phyloP scores from a whole-genome alignment of 805 yeast species.

The Wickerhamomyces hampshirensis region DNA sequence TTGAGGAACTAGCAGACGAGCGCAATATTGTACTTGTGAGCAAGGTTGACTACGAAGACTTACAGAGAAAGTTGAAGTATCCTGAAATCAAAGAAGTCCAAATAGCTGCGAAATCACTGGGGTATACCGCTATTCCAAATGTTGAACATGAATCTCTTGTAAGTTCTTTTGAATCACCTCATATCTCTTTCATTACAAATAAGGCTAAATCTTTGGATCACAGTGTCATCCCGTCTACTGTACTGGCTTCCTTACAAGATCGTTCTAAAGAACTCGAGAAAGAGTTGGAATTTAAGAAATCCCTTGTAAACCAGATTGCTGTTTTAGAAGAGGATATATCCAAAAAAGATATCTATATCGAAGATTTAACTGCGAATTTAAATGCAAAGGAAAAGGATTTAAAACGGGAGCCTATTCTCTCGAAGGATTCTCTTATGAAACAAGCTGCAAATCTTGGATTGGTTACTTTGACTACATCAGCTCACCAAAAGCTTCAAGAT shows the following conservation, averaged over 20 bases:
- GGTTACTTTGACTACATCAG: conserved; percentile 9
- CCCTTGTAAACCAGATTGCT: conserved; percentile 1
- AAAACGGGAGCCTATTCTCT: conserved; percentile 11
- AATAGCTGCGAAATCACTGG: conserved; percentile 1
- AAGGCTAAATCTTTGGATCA: conserved; percentile 18
- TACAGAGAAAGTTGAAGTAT: conserved; percentile 12
- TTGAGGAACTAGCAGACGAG: conserved; percentile 17
- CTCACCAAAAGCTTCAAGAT: conserved; percentile 5
- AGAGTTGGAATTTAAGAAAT: conserved; percentile 2
- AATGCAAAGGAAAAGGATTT: conserved; percentile 12
- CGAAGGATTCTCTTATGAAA: conserved; percentile 11
- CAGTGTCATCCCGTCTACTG: conserved; percentile 10
- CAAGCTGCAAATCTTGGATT: conserved; percentile 13
- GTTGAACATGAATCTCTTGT: conserved; percentile 13
- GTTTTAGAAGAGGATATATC: conserved; percentile 7
- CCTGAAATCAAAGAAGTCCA: conserved; percentile 18
- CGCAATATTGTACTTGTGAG: conserved; percentile 6
- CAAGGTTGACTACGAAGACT: conserved; percentile 5
- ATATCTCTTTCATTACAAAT: conserved; percentile 18
- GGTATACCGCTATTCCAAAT: conserved; percentile 7
- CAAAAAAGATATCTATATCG: conserved; percentile 13
- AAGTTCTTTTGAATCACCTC: conserved; percentile 20
- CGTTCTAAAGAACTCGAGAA: conserved; percentile 4
- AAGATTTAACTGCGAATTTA: conserved; percentile 6
- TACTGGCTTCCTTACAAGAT: conserved; percentile 3